phyloP scores from a whole-genome alignment of 345 rosid genomes.

The Tarenaya hassleriana region DNA sequence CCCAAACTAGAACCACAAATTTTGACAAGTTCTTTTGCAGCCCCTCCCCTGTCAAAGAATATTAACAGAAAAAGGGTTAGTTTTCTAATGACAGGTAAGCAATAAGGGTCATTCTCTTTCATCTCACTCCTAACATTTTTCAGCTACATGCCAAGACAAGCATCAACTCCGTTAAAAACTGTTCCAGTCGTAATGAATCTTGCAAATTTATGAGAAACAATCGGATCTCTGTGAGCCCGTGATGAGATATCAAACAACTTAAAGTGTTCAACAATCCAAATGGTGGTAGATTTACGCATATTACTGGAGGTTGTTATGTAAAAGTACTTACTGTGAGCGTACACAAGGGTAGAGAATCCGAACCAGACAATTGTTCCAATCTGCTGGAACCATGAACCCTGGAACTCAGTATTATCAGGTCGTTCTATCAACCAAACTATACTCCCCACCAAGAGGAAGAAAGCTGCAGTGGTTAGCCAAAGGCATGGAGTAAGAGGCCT shows the following conservation, averaged over 20 bases:
- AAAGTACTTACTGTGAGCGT: slow-evolving; percentile 27
- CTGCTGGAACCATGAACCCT: slow-evolving; percentile 26
- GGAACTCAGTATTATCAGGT: slow-evolving; percentile 22
- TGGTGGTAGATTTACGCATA: no score
- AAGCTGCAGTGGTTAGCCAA: slow-evolving; percentile 19
- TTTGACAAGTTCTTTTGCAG: slow-evolving; percentile 23
- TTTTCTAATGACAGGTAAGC: background rate
- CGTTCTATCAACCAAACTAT: slow-evolving; percentile 32
- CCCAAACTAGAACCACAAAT: slow-evolving; percentile 26
- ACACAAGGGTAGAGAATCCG: slow-evolving; percentile 30
- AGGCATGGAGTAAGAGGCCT: slow-evolving; percentile 27
- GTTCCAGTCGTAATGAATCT: no score
- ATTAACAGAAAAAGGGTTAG: slow-evolving; percentile 2
- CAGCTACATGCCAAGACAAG: background rate
- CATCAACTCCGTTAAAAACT: background rate
- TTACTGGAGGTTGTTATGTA: no score
- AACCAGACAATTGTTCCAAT: slow-evolving; percentile 28
- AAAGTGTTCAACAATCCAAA: no score
- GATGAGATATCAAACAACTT: no score
- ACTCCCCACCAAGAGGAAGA: slow-evolving; percentile 23
- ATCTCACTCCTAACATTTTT: background rate
- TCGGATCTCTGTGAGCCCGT: no score
- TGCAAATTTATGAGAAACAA: no score
- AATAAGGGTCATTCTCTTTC: background rate
- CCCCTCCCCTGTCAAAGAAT: slow-evolving; percentile 26